Evolutionary conservation across 2,329 filamentous ascomycete species (phyloP), one percentile per base, ranked within the genome.

Genomic region (Delphinella strobiligena): DNA sequence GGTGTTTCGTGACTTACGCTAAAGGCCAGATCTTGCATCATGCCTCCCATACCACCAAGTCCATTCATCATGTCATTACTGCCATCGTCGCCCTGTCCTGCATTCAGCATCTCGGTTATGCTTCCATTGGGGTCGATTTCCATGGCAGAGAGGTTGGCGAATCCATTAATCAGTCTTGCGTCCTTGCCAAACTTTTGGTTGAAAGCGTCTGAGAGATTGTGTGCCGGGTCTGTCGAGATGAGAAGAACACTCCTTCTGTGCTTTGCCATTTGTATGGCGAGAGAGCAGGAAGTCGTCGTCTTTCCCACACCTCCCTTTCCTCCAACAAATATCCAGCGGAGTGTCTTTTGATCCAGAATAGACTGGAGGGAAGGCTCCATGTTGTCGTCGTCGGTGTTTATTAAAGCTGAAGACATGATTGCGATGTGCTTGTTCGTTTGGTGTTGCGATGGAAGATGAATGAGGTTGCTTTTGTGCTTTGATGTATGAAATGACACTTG

Each of bases 171-270:
- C 30, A 94, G 77, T 47, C 87, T 79, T 39, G 91, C 91, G 64
- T 98, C 91, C 71, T 98, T 98, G 69, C 91, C 91, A 57, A 98
- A 98, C 68, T 98, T 98, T 65, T 98, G 89, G 51, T 85, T 86
- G 65, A 98, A 98, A 45, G 91, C 91, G 67, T 98, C 91, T 52
- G 83, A 91, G 47, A 98, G 74, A 67, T 98, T 98, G 74, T 98
- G 91, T 38, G 91, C 91, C 38, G 91, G 91, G 63, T 98, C 91
- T 54, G 91, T 98, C 30, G 88, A 95, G 67, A 98, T 98, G 61
- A 98, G 81, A 43, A 98, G 78, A 45, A 98, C 91, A 46, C 84
- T 93, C 65, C 89, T 89, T 64, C 91, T 86, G 53, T 87, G 86
- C 64, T 82, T 87, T 54, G 91, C 87, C 49, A 98, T 84, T 66